Conservation (phyloP, 306 rosid species). For the Pyrus bretschneideri region DNA sequence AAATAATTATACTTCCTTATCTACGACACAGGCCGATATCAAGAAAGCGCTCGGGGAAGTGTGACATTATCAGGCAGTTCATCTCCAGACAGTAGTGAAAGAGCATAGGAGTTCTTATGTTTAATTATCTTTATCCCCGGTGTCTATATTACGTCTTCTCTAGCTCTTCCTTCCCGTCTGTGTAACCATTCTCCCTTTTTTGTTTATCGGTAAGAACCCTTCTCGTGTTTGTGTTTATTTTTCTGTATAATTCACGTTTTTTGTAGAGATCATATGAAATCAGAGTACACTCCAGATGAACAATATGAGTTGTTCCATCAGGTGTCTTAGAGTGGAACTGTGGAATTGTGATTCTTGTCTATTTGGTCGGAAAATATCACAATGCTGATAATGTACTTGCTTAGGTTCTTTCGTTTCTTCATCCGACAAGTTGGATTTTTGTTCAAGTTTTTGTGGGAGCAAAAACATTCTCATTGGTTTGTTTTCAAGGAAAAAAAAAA, state of each 20-base stretch:
- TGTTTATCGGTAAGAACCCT: background rate
- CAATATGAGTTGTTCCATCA: background rate
- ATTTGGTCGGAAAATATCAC: background rate
- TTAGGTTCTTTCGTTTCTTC: background rate
- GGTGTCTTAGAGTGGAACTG: background rate
- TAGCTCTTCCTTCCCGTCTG: background rate
- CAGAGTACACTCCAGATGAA: background rate
- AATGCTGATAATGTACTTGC: background rate
- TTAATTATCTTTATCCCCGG: background rate
- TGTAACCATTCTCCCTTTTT: too few species aligned
- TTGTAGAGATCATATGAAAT: background rate
- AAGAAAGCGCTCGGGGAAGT: slow-evolving; percentile 68
- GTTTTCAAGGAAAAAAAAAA: too few species aligned
- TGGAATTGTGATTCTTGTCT: background rate
- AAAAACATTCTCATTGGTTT: slow-evolving; percentile 2
- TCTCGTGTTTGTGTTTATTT: background rate
- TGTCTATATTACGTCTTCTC: background rate
- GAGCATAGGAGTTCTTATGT: background rate
- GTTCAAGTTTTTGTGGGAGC: background rate
- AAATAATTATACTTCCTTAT: slow-evolving; percentile 11
- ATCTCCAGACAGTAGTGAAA: background rate
- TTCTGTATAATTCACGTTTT: background rate
- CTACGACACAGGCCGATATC: slow-evolving; percentile 54
- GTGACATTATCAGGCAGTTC: slow-evolving; percentile 16
- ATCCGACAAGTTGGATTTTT: slow-evolving; percentile 11